Base-by-base conservation (phyloP, 2,329 filamentous ascomycete genomes). In the Aspergillus piperis region DNA sequence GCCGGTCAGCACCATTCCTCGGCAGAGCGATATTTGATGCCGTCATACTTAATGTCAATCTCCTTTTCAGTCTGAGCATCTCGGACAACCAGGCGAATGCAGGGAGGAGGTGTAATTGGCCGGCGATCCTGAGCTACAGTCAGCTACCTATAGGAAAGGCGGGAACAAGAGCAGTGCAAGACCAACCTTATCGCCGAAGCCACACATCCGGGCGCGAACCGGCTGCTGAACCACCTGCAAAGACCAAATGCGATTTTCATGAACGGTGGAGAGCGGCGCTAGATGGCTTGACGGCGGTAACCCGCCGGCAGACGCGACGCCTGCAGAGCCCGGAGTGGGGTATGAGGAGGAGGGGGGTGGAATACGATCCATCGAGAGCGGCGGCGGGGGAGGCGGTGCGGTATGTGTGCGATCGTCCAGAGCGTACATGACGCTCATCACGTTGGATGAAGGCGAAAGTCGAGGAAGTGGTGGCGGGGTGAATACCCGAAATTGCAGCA, bases 81-180 rank as follows among this genome's bases (percentile, higher is more conserved):
- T 62, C 84, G 87, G 54, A 98, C 89, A 41, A 95, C 83, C 11
- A 98, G 84, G 64, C 90, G 86, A 55, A 98, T 90, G 76, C 94
- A 97, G 3, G 95, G 94, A 21, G 95, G 95, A 13, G 95, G 94
- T 27, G 95, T 98, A 69, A 99, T 97, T 25, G 95, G 95, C 65
- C 95, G 86, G 66, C 95, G 90, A 76, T 99, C 95, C 90, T 96
- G 61, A 30, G 47, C 23, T 27, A 25, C 7, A 19, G 47, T 50
- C 25, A 50, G 47, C 47, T 32, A 27, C 15, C 15, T n/a, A 17
- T 8, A 4, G 44, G 3, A 19, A 27, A 8, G 11, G 13, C 7
- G n/a, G n/a, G 11, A 15, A 54, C 41, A 25, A 13, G 38, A 30
- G 27, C n/a, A 13, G 41, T 3, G 30, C 11, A 47, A 58, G n/a